Conservation (phyloP, 257 asterid genomes). For the Solanum ahanhuiri region DNA sequence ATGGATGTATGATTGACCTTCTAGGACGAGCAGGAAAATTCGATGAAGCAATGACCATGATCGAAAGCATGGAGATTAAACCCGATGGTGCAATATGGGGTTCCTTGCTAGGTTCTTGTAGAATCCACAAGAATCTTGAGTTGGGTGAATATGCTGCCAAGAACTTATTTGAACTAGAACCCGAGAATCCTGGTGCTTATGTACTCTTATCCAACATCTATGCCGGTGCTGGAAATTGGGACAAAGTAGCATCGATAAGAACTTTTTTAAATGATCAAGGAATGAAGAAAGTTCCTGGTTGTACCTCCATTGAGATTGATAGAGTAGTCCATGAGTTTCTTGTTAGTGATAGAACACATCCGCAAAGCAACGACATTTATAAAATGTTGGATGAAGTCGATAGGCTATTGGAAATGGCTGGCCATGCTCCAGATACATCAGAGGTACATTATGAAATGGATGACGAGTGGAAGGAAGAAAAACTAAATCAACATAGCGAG, state of each 20-base stretch:
- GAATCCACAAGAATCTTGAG: conserved; percentile 18
- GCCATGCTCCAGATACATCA: conserved; percentile 13
- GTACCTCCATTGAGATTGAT: conserved; percentile 16
- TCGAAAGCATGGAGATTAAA: conserved; percentile 10
- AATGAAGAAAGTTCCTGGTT: conserved; percentile 18
- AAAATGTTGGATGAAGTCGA: conserved; percentile 16
- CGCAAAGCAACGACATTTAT: conserved; percentile 8
- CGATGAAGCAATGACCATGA: conserved; percentile 10
- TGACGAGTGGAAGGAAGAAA: conserved; percentile 8
- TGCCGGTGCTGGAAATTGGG: conserved; percentile 19
- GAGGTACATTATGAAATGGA: conserved; percentile 12
- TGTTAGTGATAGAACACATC: conserved; percentile 9
- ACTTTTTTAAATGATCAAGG: conserved; percentile 12
- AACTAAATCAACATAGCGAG: conserved; percentile 18
- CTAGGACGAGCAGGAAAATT: conserved; percentile 18
- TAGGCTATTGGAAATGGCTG: conserved; percentile 9
- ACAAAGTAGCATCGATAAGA: conserved; percentile 18
- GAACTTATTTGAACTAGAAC: conserved; percentile 14
- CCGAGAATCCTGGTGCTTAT: conserved; percentile 11
- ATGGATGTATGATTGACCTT: conserved; percentile 27
- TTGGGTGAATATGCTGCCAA: conserved; percentile 18
- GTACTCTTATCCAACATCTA: conserved; percentile 24
- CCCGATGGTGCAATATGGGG: conserved; percentile 26
- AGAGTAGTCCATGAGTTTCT: conserved; percentile 21
- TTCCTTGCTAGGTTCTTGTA: conserved; percentile 23